A percentile compares a stretch with the other conserved stretches of the same genome.
Evolutionary conservation across 2,329 filamentous ascomycete genomes (phyloP).

Genomic region (Arthroderma sp.): DNA sequence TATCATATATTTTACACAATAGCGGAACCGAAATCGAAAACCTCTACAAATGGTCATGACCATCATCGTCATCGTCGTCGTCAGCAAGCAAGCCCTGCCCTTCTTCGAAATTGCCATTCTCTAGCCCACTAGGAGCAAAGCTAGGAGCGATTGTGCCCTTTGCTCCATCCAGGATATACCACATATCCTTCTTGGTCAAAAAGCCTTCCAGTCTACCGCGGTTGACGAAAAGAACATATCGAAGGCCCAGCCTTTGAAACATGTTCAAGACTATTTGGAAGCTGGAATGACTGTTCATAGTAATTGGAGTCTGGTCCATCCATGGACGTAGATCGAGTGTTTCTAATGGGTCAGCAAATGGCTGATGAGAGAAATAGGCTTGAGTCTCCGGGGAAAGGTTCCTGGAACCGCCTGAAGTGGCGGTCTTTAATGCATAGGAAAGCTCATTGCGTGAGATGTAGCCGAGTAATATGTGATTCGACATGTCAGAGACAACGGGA

Average conservation of each 20-base stretch:
- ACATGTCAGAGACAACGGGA: conserved; percentile 68
- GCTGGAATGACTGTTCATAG: conserved; percentile 60
- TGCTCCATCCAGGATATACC: conserved; percentile 75
- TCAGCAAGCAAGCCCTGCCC: conserved; percentile 25
- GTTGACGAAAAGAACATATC: conserved; percentile 80
- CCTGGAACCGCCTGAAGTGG: conserved; percentile 31
- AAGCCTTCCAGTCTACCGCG: conserved; percentile 69
- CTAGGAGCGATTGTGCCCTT: conserved; percentile 37
- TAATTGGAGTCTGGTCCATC: conserved; percentile 98
- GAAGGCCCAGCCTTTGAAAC: conserved; percentile 85
- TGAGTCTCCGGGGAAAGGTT: conserved; percentile 58
- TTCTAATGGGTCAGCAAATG: conserved; percentile 60
- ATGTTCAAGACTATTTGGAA: conserved; percentile 81
- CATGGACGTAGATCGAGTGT: conserved; percentile 84
- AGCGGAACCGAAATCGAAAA: too few relatives aligned
- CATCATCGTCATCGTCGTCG: conserved; percentile 14
- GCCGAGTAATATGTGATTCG: conserved; percentile 67
- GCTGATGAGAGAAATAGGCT: conserved; percentile 72
- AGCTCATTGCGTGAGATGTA: conserved; percentile 92
- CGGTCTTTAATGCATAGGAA: conserved; percentile 60
- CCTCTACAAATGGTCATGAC: too few relatives aligned
- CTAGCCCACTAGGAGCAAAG: conserved; percentile 17
- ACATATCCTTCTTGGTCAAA: conserved; percentile 94
- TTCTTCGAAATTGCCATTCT: conserved; percentile 19
- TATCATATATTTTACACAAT: too few relatives aligned